These are phyloP conservation scores for Heliophila coronopifolia DNA, from an alignment of 441 rosid genomes.

Conservation along the genomic window DNA sequence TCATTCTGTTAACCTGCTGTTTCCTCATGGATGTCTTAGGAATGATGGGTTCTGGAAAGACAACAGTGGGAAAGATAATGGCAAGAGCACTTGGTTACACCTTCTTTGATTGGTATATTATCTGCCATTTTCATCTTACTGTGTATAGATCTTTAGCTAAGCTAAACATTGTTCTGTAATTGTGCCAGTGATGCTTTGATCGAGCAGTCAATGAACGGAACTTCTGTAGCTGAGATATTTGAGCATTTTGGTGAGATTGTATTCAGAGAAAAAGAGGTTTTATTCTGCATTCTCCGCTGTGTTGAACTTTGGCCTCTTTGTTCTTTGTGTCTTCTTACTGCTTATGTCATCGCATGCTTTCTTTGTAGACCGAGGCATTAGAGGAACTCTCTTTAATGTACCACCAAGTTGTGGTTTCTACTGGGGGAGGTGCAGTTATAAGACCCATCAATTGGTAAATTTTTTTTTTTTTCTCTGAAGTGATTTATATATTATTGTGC, in stretches of 20 bases:
- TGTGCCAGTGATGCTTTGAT: conserved; percentile 54
- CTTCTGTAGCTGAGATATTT: conserved; percentile 77
- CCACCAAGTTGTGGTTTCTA: conserved; percentile 61
- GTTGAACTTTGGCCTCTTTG: neutral
- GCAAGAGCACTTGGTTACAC: conserved; percentile 55
- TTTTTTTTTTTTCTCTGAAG: neutral
- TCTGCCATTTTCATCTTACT: neutral
- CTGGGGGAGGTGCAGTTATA: conserved; percentile 87
- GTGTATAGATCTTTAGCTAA: neutral
- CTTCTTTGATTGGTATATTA: conserved; percentile 61
- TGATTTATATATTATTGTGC: neutral
- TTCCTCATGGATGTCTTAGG: conserved; percentile 37
- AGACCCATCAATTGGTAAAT: conserved; percentile 63
- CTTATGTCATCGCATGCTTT: conserved; percentile 6
- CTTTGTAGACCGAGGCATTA: conserved; percentile 59
- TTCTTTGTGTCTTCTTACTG: neutral
- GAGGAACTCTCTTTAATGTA: conserved; percentile 45
- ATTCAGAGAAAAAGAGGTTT: conserved; percentile 83
- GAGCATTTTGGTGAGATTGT: conserved; percentile 64
- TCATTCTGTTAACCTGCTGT: neutral
- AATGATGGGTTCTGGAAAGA: conserved; percentile 95
- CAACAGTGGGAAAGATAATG: conserved; percentile 72
- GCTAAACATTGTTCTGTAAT: conserved; percentile 18
- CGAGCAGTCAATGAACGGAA: conserved; percentile 53
- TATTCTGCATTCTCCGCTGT: neutral